A percentile compares a stretch with the other conserved stretches of the same genome.
These are phyloP conservation scores for Eutypa lata DNA, from an alignment of 2,329 filamentous ascomycete genomes.

Conservation along the genomic window DNA sequence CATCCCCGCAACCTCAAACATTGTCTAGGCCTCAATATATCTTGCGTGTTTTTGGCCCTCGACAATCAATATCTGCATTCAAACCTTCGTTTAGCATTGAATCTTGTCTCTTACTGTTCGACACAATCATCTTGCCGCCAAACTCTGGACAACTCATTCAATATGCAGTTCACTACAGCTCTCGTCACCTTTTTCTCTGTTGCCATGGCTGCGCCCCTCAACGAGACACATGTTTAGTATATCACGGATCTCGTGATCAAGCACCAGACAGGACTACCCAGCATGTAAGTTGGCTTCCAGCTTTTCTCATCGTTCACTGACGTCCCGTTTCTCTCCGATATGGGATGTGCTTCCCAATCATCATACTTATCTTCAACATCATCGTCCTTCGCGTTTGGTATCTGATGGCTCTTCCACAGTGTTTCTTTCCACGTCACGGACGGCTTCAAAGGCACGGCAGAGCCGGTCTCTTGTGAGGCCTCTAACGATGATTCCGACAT, in stretches of 20 bases:
- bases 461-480: not conserved
- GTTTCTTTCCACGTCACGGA: not conserved
- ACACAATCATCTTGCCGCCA: too few relatives aligned
- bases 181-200: not conserved
- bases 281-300: not conserved
- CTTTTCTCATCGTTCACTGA: not conserved
- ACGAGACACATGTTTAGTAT: not conserved
- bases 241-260: not conserved
- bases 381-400: not conserved
- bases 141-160: not conserved
- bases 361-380: not conserved
- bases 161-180: not conserved
- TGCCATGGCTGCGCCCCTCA: not conserved
- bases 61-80: too few relatives aligned
- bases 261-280: not conserved
- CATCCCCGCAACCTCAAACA: too few relatives aligned
- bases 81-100: too few relatives aligned
- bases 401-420: not conserved
- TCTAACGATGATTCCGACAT: not conserved
- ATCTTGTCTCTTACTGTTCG: too few relatives aligned
- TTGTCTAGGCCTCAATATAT: too few relatives aligned
- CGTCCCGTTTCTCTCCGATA: not conserved
- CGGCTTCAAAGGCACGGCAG: not conserved
- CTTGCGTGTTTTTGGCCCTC: too few relatives aligned
- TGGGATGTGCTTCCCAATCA: not conserved